A percentile compares a stretch with the other conserved stretches of the same genome.
These are phyloP conservation scores for Strigomonas galati DNA, from an alignment of 208 protist species.

Conservation along the genomic window DNA sequence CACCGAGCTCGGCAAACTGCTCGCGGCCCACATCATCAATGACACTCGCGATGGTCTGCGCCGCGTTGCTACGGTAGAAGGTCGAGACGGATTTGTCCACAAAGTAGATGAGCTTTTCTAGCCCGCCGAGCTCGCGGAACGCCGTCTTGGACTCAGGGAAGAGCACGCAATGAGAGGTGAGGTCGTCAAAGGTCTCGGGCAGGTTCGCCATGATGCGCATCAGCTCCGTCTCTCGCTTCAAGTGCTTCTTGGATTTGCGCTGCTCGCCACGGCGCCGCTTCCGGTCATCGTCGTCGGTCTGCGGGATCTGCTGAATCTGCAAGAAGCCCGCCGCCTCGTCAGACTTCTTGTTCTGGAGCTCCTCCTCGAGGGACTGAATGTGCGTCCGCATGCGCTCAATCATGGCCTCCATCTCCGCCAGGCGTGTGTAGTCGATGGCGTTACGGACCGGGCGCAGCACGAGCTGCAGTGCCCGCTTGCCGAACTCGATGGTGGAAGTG, in stretches of 20 bases:
- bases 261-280: constrained; percentile 19
- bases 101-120: constrained; percentile 79
- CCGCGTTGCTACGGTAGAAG: constrained; percentile 84
- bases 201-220: constrained; percentile 86
- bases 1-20: constrained; percentile 52
- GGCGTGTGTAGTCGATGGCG: constrained; percentile 88
- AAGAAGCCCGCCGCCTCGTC: constrained; percentile 69
- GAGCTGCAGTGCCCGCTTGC: constrained; percentile 84
- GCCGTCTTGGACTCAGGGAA: constrained; percentile 79
- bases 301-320: constrained; percentile 72
- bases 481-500: constrained; percentile 89
- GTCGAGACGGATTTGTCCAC: constrained; percentile 77
- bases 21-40: constrained; percentile 82
- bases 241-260: constrained; percentile 36
- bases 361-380: constrained; percentile 80
- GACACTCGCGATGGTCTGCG: constrained; percentile 85
- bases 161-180: constrained; percentile 88
- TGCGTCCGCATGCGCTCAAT: constrained; percentile 90
- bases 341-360: constrained; percentile 57
- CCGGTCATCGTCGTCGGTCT: constrained; percentile 33
- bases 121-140: constrained; percentile 79
- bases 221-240: constrained; percentile 86
- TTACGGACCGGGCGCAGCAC: constrained; percentile 86
- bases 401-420: constrained; percentile 92
- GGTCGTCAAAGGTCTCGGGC: constrained; percentile 88